Evolutionary conservation across 1,139 yeast species (phyloP), one percentile per base, ranked within the genome.

Genomic region (Arxiozyma slooffiae): DNA sequence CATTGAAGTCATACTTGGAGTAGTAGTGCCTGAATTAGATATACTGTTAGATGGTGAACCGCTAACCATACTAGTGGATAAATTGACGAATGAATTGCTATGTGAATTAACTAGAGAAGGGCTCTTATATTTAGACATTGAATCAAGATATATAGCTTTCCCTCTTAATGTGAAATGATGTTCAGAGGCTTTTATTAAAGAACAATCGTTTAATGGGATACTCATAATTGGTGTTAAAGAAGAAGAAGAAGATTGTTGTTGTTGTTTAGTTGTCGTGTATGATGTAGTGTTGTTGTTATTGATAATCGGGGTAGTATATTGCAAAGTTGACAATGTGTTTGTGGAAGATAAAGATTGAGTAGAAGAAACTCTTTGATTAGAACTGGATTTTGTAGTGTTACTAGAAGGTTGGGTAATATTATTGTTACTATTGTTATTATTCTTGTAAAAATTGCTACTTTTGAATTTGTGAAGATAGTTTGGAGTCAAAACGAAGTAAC

Each of bases 401-500:
- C 18, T 14, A 22, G 38, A 17, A 7, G 16, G n/a, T 40, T 21
- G 34, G 20, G 30, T n/a, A n/a, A n/a, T n/a, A n/a, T n/a, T n/a
- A n/a, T n/a, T 16, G n/a, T 85, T 48, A 76, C 8, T 20, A 16
- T 36, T 44, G 14, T 39, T 74, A 6, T 45, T 18, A 23, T 30
- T 44, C 41, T 79, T 79, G 58, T 78, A 77, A 41, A 86, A 71
- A 63, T 83, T 85, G 41, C 76, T 70, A 1, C 82, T 72, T 62
- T 79, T 81, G 67, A 83, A 85, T 63, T 85, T 92, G 66, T 83
- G 92, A 43, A 85, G 67, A 56, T 74, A 83, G 58, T 80, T 81
- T 59, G 86, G 78, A 2, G 92, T 83, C 50, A 85, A 70, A n/a
- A 85, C 85, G 59, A 80, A 85, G 74, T 82, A 84, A 34, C 82